These are phyloP conservation scores for Ascochyta rabiei DNA, from an alignment of 2,329 filamentous ascomycete species.

Conservation along the genomic window DNA sequence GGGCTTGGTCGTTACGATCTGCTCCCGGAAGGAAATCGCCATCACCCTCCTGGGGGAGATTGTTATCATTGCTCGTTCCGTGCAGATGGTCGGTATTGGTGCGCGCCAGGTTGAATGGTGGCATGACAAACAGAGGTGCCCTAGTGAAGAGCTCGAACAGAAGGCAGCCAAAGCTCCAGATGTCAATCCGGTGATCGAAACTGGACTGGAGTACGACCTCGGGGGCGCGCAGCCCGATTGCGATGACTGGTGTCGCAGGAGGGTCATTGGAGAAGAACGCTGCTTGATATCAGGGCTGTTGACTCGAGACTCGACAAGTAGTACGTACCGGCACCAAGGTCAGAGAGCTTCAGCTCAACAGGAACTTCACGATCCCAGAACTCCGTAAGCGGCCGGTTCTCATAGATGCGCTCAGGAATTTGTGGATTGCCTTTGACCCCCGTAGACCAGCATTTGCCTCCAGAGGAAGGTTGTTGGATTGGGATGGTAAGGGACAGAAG, in stretches of 20 bases:
- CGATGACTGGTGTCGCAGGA: slow-evolving; percentile 5
- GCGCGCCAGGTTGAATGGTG: slow-evolving; percentile 10
- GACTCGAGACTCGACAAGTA: slow-evolving; percentile 5
- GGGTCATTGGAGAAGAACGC: slow-evolving; percentile 11
- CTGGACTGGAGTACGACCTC: slow-evolving; percentile 1
- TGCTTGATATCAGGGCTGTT: slow-evolving; percentile 8
- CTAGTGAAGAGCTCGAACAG: slow-evolving; percentile 3
- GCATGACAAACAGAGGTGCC: slow-evolving; percentile 12
- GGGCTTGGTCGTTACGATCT: slow-evolving; percentile 12
- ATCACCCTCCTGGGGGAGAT: slow-evolving; percentile 12
- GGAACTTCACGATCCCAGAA: slow-evolving; percentile 12
- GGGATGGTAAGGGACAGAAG: slow-evolving; percentile 13
- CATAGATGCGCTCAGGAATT: slow-evolving; percentile 13
- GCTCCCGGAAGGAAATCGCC: slow-evolving; percentile 10
- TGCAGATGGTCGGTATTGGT: slow-evolving; percentile 12
- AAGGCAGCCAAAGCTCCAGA: slow-evolving; percentile 4
- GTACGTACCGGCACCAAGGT: slow-evolving; percentile 13
- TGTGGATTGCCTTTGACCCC: slow-evolving; percentile 9
- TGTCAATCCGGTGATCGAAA: slow-evolving; percentile 4
- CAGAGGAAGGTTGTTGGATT: slow-evolving; percentile 10
- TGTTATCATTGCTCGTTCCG: slow-evolving; percentile 13
- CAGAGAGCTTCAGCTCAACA: slow-evolving; percentile 8
- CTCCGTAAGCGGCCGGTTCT: slow-evolving; percentile 12
- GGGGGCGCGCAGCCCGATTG: slow-evolving; percentile 8
- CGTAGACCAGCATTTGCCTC: slow-evolving; percentile 9